These are phyloP conservation scores for Jaltomata sinuosa DNA, from an alignment of 257 asterid genomes.

Conservation along the genomic window DNA sequence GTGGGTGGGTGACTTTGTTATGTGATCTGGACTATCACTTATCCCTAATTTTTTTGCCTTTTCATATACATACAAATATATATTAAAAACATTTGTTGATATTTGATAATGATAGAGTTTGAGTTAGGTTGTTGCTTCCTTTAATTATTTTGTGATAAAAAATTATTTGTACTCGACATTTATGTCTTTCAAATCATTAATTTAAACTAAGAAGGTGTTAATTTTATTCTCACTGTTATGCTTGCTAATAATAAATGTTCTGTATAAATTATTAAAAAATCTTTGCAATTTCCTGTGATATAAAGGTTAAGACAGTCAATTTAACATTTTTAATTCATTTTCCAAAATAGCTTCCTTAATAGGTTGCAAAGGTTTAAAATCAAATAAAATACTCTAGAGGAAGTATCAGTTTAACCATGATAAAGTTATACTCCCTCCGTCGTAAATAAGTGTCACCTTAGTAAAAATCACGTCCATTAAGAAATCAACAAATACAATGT, in stretches of 20 bases:
- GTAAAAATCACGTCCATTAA: too few species aligned
- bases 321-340: too few species aligned
- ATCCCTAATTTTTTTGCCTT: neutral
- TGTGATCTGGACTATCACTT: neutral
- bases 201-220: neutral
- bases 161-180: neutral
- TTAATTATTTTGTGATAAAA: neutral
- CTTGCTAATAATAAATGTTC: neutral
- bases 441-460: too few species aligned
- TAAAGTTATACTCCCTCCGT: too few species aligned
- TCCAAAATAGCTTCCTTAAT: too few species aligned
- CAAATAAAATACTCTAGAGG: too few species aligned
- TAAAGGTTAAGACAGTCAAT: too few species aligned
- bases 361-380: too few species aligned
- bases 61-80: neutral
- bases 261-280: neutral
- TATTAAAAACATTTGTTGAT: neutral
- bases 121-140: neutral
- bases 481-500: too few species aligned
- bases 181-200: neutral
- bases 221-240: neutral
- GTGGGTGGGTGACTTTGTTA: neutral
- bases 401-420: neutral
- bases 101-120: neutral
- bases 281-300: too few species aligned